phyloP scores from a whole-genome alignment of 345 rosid species.

The Citrus trifoliata region DNA sequence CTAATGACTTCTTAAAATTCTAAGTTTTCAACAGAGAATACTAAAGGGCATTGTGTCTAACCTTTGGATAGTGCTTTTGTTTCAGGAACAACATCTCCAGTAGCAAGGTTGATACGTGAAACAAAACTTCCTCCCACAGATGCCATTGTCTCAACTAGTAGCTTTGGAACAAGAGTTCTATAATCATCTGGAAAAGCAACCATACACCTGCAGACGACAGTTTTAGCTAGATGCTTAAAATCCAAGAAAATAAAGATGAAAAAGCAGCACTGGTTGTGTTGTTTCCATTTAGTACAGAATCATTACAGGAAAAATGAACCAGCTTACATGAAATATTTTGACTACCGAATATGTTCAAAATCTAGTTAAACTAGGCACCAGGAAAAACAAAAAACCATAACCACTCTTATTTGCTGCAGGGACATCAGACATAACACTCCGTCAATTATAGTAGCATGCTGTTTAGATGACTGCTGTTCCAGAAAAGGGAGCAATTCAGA shows the following conservation, averaged over 20 bases:
- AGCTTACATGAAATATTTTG: background rate
- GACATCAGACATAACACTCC: background rate
- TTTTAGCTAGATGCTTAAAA: conserved; percentile 8
- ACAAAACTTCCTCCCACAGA: conserved; percentile 66
- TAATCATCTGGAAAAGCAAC: conserved; percentile 95
- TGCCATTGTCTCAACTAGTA: conserved; percentile 81
- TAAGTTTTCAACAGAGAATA: background rate
- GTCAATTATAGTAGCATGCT: background rate
- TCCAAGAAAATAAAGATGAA: background rate
- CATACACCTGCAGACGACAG: conserved; percentile 61
- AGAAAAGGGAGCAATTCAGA: background rate
- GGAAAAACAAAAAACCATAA: background rate
- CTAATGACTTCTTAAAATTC: background rate
- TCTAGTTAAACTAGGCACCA: background rate
- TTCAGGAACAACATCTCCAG: conserved; percentile 92
- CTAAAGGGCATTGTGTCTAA: conserved; percentile 20
- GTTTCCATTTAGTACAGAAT: background rate
- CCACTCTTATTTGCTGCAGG: background rate
- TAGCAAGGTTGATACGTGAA: conserved; percentile 81
- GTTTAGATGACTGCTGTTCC: background rate
- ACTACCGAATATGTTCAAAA: background rate
- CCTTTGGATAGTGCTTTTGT: conserved; percentile 92
- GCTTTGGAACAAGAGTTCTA: conserved; percentile 72
- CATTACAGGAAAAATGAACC: background rate
- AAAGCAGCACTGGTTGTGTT: background rate